Conservation (phyloP, 75 land plant genomes). For the Cunninghamia lanceolata region DNA sequence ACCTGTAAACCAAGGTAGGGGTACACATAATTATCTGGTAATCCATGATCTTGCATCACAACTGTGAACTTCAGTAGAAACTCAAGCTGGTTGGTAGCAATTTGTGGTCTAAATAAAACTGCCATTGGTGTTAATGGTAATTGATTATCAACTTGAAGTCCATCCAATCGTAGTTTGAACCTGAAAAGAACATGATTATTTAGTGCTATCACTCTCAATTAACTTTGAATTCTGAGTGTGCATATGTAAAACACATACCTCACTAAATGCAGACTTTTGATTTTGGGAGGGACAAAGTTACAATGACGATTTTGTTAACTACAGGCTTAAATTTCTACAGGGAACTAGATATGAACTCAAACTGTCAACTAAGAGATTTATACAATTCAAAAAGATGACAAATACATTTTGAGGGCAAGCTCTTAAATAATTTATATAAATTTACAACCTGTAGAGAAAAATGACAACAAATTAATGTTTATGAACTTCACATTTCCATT, state of each 20-base stretch:
- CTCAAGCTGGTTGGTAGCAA: slow-evolving; percentile 48
- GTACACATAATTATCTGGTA: slow-evolving; percentile 64
- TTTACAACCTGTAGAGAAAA: background rate
- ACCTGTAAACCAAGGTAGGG: slow-evolving; percentile 96
- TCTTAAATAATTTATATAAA: background rate
- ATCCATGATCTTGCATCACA: slow-evolving; percentile 67
- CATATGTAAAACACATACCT: background rate
- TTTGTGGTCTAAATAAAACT: slow-evolving; percentile 92
- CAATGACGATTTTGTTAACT: background rate
- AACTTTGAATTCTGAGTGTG: background rate
- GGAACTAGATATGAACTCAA: no score
- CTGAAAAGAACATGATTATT: slow-evolving; percentile 32
- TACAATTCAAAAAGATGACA: background rate
- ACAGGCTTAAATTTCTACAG: background rate
- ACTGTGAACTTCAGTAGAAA: slow-evolving; percentile 71
- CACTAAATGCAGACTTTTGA: background rate
- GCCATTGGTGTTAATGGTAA: slow-evolving; percentile 94
- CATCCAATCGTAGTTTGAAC: slow-evolving; percentile 76
- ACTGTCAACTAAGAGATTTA: background rate
- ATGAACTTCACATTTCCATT: background rate
- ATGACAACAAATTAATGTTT: background rate
- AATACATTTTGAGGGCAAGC: background rate
- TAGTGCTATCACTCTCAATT: background rate
- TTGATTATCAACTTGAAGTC: slow-evolving; percentile 93
- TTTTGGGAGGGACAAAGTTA: background rate